phyloP scores from a whole-genome alignment of 306 rosid genomes.

The Rosa persica region DNA sequence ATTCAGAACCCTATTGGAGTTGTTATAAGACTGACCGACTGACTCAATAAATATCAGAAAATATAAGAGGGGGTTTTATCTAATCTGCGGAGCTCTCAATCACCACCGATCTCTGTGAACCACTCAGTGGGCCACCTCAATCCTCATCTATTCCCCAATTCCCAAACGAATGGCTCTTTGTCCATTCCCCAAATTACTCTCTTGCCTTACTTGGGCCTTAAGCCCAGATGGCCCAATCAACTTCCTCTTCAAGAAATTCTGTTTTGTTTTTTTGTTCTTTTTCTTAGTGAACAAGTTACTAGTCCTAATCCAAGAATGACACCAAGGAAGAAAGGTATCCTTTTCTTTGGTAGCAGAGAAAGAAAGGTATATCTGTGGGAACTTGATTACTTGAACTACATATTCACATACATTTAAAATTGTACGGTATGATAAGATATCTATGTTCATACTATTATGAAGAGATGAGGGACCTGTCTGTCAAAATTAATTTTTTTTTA shows the following conservation, averaged over 20 bases:
- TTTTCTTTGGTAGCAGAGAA: neutral
- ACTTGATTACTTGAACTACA: too few species aligned
- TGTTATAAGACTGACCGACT: neutral
- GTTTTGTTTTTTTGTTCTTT: neutral
- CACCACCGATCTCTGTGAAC: constrained; percentile 16
- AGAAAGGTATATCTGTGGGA: neutral
- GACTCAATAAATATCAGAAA: neutral
- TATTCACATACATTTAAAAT: too few species aligned
- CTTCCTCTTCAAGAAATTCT: neutral
- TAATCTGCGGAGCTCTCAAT: neutral
- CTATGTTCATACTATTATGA: too few species aligned
- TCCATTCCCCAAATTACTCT: neutral
- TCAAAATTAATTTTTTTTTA: too few species aligned
- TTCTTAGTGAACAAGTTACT: neutral
- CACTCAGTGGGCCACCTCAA: constrained; percentile 42
- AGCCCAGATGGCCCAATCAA: neutral
- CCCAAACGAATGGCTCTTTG: constrained; percentile 5
- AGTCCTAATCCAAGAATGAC: neutral
- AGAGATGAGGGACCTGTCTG: too few species aligned
- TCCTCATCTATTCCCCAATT: constrained; percentile 37
- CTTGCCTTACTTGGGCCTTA: neutral
- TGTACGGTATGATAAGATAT: too few species aligned
- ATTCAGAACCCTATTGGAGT: neutral
- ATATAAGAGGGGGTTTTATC: neutral
- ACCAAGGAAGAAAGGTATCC: neutral